These are phyloP conservation scores for Rutstroemia sp. DNA, from an alignment of 2,329 filamentous ascomycete genomes.

Conservation along the genomic window DNA sequence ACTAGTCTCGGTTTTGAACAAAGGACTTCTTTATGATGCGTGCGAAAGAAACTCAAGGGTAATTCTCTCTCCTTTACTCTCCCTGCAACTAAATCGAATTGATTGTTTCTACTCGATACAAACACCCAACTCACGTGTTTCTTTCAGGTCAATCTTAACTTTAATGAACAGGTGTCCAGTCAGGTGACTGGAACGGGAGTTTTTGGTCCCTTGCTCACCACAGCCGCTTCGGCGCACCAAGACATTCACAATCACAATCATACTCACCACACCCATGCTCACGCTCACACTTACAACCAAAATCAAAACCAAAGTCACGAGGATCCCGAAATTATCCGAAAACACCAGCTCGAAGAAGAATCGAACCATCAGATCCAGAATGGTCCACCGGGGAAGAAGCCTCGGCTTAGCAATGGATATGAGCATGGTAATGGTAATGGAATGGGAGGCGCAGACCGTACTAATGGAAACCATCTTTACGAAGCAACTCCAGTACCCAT, in stretches of 20 bases:
- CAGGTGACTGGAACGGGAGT: conserved; percentile 15
- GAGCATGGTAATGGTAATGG: conserved; percentile 38
- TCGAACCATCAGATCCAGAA: conserved; percentile 39
- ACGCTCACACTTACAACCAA: background rate
- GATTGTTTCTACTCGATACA: background rate
- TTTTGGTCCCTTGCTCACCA: conserved; percentile 23
- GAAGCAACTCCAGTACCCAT: conserved; percentile 39
- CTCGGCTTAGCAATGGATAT: conserved; percentile 54
- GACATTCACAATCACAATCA: background rate
- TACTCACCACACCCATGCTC: background rate
- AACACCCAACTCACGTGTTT: background rate
- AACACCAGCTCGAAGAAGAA: conserved; percentile 27
- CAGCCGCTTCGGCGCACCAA: conserved; percentile 13
- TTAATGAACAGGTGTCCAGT: background rate
- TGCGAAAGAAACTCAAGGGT: conserved; percentile 44
- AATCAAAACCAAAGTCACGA: conserved; percentile 16
- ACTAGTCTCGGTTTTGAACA: conserved; percentile 55
- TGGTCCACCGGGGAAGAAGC: conserved; percentile 50
- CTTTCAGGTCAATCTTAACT: background rate
- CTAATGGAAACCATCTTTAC: conserved; percentile 25
- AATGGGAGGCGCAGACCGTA: background rate
- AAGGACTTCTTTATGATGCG: conserved; percentile 53
- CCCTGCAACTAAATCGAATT: background rate
- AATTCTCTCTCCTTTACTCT: conserved; percentile 12
- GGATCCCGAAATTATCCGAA: conserved; percentile 27